Evolutionary conservation across 331 rosid genomes (phyloP).

Genomic region (Erythrophleum ivorense): DNA sequence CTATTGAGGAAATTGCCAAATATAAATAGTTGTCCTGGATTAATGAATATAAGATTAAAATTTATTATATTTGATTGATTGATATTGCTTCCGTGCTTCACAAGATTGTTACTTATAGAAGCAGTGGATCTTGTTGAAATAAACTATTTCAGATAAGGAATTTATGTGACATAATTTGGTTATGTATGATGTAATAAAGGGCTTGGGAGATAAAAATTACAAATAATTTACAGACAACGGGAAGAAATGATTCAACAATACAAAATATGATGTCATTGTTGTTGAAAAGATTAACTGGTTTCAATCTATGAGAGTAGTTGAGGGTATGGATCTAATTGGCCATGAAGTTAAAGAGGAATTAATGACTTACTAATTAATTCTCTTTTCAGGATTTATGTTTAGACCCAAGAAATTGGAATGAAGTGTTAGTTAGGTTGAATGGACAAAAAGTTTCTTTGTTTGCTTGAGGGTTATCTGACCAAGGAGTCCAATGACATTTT

Average conservation of each 20-base stretch:
- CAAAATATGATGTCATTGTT: conserved; percentile 28
- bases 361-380: neutral
- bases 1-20: conserved; percentile 20
- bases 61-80: conserved; percentile 7
- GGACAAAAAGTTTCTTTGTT: neutral
- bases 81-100: neutral
- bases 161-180: too few species aligned
- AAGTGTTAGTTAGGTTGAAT: conserved; percentile 17
- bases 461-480: conserved; percentile 13
- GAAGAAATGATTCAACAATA: conserved; percentile 14
- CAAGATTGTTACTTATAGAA: conserved; percentile 6
- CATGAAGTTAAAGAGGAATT: conserved; percentile 8
- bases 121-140: conserved; percentile 14
- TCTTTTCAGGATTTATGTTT: conserved; percentile 20
- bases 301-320: conserved; percentile 11
- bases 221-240: neutral
- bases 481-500: neutral
- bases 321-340: conserved; percentile 7
- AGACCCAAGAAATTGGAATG: conserved; percentile 9
- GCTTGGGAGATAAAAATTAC: neutral
- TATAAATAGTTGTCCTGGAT: neutral
- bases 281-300: conserved; percentile 17
- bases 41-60: conserved; percentile 6
- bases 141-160: neutral
- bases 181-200: neutral